phyloP scores from a whole-genome alignment of 441 rosid species.

The Gossypium aridum region DNA sequence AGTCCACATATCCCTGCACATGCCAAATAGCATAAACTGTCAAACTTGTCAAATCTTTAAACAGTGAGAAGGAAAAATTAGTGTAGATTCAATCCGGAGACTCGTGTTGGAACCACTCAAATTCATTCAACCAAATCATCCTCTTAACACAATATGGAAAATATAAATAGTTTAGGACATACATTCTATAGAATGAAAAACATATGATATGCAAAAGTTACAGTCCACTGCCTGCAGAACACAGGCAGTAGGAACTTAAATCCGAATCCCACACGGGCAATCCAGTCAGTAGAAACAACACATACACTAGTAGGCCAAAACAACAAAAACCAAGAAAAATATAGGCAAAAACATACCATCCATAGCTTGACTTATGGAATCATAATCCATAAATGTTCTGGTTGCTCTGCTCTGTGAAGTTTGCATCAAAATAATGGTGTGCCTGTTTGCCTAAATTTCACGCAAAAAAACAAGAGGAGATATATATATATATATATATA shows the following conservation, averaged over 20 bases:
- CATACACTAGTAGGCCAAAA: background rate
- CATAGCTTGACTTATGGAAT: conserved; percentile 84
- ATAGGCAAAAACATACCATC: conserved; percentile 48
- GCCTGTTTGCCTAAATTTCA: conserved; percentile 69
- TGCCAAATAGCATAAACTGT: background rate
- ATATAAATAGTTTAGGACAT: background rate
- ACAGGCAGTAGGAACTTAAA: background rate
- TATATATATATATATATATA: conserved; percentile 5
- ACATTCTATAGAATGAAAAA: background rate
- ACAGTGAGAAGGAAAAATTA: background rate
- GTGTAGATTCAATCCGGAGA: background rate
- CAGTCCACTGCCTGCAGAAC: background rate
- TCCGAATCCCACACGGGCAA: background rate
- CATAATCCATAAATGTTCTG: conserved; percentile 96
- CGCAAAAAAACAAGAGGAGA: background rate
- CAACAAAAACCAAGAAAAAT: background rate
- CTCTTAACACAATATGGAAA: background rate
- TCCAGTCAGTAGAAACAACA: background rate
- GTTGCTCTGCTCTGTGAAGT: conserved; percentile 69
- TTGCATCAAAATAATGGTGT: conserved; percentile 93
- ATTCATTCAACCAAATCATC: background rate
- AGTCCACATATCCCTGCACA: conserved; percentile 75
- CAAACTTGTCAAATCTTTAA: background rate
- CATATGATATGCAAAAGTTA: background rate
- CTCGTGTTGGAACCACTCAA: background rate